Percentiles rank a stretch among this genome's conserved stretches.
phyloP scores from a whole-genome alignment of 306 rosid species.

The Cotoneaster glaucophyllus region DNA sequence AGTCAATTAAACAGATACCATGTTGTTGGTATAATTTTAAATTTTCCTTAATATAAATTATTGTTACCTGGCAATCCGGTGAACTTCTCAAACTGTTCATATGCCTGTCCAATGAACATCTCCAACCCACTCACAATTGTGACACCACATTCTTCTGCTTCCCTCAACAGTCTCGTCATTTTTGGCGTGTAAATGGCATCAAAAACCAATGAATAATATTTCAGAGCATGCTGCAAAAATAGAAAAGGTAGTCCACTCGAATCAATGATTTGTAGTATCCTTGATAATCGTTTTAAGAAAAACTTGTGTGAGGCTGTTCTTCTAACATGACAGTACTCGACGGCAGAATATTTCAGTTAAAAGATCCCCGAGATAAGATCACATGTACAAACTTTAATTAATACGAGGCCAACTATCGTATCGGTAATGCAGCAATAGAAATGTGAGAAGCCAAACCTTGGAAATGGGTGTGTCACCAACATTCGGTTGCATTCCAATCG shows the following conservation, averaged over 20 bases:
- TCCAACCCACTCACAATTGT: constrained; percentile 63
- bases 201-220: constrained; percentile 64
- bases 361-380: too few relatives aligned
- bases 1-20: constrained; percentile 12
- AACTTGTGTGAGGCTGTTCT: too few relatives aligned
- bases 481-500: constrained; percentile 93
- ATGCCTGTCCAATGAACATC: constrained; percentile 90
- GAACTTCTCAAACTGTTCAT: constrained; percentile 67
- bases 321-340: too few relatives aligned
- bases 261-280: too few relatives aligned
- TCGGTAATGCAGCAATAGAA: not conserved
- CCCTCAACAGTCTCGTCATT: constrained; percentile 74
- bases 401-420: not conserved
- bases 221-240: constrained; percentile 66
- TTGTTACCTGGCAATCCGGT: constrained; percentile 81
- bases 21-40: not conserved
- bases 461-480: constrained; percentile 76
- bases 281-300: too few relatives aligned
- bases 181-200: constrained; percentile 91
- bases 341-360: too few relatives aligned
- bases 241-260: too few relatives aligned
- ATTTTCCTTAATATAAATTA: not conserved
- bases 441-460: constrained; percentile 48
- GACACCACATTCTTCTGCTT: constrained; percentile 85
- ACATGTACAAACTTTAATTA: not conserved